Evolutionary conservation across 129 eudicot species (phyloP).

Genomic region (carrot (Daucus carota)): DH1_v3.0 NC_030385.2:3039001-3039500

Average conservation of each 20-base stretch:
- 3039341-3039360: conserved; percentile 85
- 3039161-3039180: not conserved
- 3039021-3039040: not conserved
- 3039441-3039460: no score
- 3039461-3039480: no score
- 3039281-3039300: conserved; percentile 91
- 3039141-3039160: not conserved
- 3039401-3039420: not conserved
- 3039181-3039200: no score
- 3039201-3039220: not conserved
- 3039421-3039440: no score
- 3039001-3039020: no score
- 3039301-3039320: conserved; percentile 95
- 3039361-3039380: not conserved
- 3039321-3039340: conserved; percentile 92
- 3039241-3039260: conserved; percentile 99
- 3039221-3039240: conserved; percentile 73
- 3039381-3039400: not conserved
- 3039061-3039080: not conserved
- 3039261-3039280: conserved; percentile 94
- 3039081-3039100: no score
- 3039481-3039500: no score
- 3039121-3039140: no score
- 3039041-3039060: not conserved
- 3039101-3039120: not conserved